Evolutionary conservation across 805 yeast species (phyloP).

Genomic region (Brettanomyces naardenensis): DNA sequence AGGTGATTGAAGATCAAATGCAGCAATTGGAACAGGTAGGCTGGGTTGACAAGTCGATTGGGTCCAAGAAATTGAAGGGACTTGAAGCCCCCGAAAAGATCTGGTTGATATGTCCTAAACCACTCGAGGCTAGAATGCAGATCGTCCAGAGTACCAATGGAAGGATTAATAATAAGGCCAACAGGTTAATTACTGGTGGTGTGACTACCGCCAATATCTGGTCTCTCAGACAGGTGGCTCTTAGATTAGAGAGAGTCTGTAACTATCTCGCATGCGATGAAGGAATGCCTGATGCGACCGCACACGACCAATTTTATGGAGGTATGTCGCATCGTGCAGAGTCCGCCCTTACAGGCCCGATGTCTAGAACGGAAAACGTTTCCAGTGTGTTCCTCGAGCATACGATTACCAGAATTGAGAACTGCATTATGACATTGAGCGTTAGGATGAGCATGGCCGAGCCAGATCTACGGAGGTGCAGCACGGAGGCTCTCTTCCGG

Average conservation of each 20-base stretch:
- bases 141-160: constrained; percentile 25
- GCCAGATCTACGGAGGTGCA: neutral
- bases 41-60: constrained; percentile 58
- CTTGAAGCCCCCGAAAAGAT: constrained; percentile 87
- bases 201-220: constrained; percentile 22
- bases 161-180: constrained; percentile 20
- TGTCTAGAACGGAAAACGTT: constrained; percentile 29
- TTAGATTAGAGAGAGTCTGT: constrained; percentile 52
- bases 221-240: constrained; percentile 43
- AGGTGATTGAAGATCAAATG: constrained; percentile 55
- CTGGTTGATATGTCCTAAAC: constrained; percentile 67
- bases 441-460: constrained; percentile 23
- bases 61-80: constrained; percentile 88
- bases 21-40: constrained; percentile 60
- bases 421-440: constrained; percentile 38
- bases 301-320: constrained; percentile 8
- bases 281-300: constrained; percentile 18
- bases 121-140: constrained; percentile 52
- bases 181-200: constrained; percentile 22
- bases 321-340: constrained; percentile 13
- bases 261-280: constrained; percentile 40
- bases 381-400: constrained; percentile 53
- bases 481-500: constrained; percentile 4
- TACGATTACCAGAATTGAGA: constrained; percentile 62
- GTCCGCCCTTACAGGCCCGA: constrained; percentile 8